Evolutionary conservation across 2,329 filamentous ascomycete genomes (phyloP).

Genomic region (Plenodomus tracheiphilus): DNA sequence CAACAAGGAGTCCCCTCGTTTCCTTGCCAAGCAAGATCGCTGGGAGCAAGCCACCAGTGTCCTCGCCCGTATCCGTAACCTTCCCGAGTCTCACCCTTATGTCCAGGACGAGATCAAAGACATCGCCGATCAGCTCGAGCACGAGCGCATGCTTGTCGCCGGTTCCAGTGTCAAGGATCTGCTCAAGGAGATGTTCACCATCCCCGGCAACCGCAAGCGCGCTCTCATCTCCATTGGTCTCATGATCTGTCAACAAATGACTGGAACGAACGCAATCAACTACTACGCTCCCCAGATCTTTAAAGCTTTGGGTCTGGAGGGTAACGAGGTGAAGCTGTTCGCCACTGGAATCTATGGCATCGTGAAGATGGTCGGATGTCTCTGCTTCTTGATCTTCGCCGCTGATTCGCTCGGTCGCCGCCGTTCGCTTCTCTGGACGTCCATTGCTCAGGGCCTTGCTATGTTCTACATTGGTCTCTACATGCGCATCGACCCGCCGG

Average conservation of each 20-base stretch:
- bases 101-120: conserved; percentile 43
- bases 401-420: conserved; percentile 71
- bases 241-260: conserved; percentile 74
- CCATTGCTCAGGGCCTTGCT: conserved; percentile 61
- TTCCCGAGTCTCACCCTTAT: conserved; percentile 46
- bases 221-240: conserved; percentile 65
- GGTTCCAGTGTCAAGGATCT: conserved; percentile 50
- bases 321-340: conserved; percentile 64
- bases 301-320: conserved; percentile 62
- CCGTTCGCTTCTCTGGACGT: conserved; percentile 66
- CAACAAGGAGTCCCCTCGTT: conserved; percentile 69
- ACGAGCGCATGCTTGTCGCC: conserved; percentile 62
- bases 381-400: conserved; percentile 66
- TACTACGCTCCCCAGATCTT: conserved; percentile 75
- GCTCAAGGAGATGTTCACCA: conserved; percentile 50
- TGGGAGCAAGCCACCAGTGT: conserved; percentile 66
- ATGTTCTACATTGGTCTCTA: conserved; percentile 76
- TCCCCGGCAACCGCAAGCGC: conserved; percentile 60
- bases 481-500: conserved; percentile 63
- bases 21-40: conserved; percentile 67
- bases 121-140: conserved; percentile 46
- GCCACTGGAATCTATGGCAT: conserved; percentile 75
- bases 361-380: conserved; percentile 68
- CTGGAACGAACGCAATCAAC: conserved; percentile 56
- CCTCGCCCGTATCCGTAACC: conserved; percentile 60